Percentiles rank a stretch among this genome's conserved stretches.
Evolutionary conservation across 257 asterid genomes (phyloP).

Genomic region (Nyctanthes arbortristis): DNA sequence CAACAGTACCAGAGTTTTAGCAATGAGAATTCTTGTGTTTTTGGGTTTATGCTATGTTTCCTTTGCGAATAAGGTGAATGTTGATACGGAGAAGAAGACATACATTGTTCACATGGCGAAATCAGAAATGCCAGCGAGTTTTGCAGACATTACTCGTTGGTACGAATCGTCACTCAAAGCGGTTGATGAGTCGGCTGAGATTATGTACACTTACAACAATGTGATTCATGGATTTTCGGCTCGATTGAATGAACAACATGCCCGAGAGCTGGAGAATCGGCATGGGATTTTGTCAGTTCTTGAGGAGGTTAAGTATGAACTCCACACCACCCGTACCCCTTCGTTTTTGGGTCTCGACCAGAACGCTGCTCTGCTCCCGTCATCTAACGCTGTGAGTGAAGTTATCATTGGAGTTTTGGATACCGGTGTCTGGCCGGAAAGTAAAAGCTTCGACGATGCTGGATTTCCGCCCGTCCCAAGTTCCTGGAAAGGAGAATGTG

Average conservation of each 20-base stretch:
- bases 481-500: slow-evolving; percentile 77
- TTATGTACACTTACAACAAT: slow-evolving; percentile 61
- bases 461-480: slow-evolving; percentile 61
- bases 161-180: slow-evolving; percentile 70
- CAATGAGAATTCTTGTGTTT: too few relatives aligned
- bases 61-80: neutral
- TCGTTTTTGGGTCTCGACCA: slow-evolving; percentile 65
- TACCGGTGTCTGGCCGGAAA: slow-evolving; percentile 94
- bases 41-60: too few relatives aligned
- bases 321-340: slow-evolving; percentile 84
- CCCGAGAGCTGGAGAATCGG: slow-evolving; percentile 38
- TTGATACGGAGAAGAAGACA: slow-evolving; percentile 29
- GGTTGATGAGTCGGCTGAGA: slow-evolving; percentile 61
- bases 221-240: slow-evolving; percentile 72
- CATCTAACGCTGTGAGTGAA: slow-evolving; percentile 46
- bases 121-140: slow-evolving; percentile 64
- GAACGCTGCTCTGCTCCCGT: slow-evolving; percentile 55
- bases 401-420: slow-evolving; percentile 71
- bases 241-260: slow-evolving; percentile 53
- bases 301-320: slow-evolving; percentile 63
- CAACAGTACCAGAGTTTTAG: too few relatives aligned
- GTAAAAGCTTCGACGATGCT: slow-evolving; percentile 82
- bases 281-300: slow-evolving; percentile 59
- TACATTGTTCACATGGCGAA: slow-evolving; percentile 84
- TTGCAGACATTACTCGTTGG: slow-evolving; percentile 60